Conservation (phyloP, 495 filamentous ascomycete genomes). For the Aspergillus homomorphus region DNA sequence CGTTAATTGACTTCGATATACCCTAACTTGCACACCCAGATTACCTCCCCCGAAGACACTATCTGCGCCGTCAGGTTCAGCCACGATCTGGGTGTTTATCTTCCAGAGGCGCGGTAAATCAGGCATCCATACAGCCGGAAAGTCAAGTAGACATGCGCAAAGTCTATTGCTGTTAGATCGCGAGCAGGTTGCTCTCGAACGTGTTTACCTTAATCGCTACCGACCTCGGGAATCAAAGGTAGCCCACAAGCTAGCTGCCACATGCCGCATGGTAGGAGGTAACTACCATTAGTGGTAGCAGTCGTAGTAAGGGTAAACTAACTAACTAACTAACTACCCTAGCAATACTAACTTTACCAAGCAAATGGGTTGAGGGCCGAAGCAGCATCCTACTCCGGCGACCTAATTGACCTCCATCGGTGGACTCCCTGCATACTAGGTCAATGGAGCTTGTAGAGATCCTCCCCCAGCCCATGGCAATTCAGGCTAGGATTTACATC, state of each 20-base stretch:
- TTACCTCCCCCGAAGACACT: neutral
- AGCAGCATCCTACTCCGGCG: neutral
- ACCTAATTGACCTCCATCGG: neutral
- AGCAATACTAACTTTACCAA: neutral
- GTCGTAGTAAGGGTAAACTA: neutral
- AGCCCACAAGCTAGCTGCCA: neutral
- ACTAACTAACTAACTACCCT: too few species aligned
- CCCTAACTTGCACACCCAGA: neutral
- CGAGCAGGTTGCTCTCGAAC: too few species aligned
- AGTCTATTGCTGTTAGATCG: too few species aligned
- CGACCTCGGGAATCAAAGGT: neutral
- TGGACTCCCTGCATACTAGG: neutral
- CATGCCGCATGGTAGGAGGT: neutral
- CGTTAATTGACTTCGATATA: neutral
- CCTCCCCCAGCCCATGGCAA: neutral
- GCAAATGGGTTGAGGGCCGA: neutral
- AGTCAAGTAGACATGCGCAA: too few species aligned
- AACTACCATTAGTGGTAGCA: neutral
- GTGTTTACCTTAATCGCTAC: neutral
- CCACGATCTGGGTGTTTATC: neutral
- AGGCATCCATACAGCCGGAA: neutral
- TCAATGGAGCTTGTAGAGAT: neutral
- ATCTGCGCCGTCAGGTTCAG: conserved; percentile 1
- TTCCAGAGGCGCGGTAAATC: neutral
- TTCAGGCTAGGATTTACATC: neutral